phyloP scores from a whole-genome alignment of 306 rosid genomes.

The Fagus crenata region DNA sequence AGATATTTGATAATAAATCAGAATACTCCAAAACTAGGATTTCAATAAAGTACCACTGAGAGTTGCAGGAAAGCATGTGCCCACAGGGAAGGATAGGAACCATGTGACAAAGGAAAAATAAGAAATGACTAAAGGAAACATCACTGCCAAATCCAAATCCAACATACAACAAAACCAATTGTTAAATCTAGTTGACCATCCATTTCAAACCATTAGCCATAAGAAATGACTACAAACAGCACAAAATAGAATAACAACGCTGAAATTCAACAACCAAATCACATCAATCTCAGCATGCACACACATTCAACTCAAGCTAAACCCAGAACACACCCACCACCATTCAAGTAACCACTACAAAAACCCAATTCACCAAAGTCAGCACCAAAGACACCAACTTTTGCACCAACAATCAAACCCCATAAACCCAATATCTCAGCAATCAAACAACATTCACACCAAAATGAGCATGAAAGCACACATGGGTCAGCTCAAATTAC shows the following conservation, averaged over 20 bases:
- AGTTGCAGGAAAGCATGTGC: not conserved
- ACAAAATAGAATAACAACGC: conserved; percentile 21
- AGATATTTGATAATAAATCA: not conserved
- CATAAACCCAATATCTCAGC: conserved; percentile 15
- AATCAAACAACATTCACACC: conserved; percentile 31
- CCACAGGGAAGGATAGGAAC: not conserved
- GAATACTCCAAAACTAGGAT: not conserved
- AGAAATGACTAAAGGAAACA: not conserved
- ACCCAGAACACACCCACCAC: conserved; percentile 37
- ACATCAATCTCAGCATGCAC: conserved; percentile 38
- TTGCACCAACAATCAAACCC: conserved; percentile 34
- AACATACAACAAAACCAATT: conserved; percentile 17
- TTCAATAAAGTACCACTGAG: not conserved
- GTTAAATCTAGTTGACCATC: conserved; percentile 34
- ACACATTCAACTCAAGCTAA: conserved; percentile 47
- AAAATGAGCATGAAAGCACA: conserved; percentile 30
- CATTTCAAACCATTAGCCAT: conserved; percentile 23
- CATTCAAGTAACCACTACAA: conserved; percentile 17
- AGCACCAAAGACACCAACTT: conserved; percentile 32
- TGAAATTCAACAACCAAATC: conserved; percentile 34
- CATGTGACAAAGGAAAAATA: not conserved
- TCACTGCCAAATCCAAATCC: conserved; percentile 14
- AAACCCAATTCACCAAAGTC: conserved; percentile 31
- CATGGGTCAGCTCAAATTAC: conserved; percentile 38
- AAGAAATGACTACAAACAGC: conserved; percentile 27